Base-by-base conservation (phyloP, 1,284 basidiomycete genomes). In the Agroathelia rolfsii region DNA sequence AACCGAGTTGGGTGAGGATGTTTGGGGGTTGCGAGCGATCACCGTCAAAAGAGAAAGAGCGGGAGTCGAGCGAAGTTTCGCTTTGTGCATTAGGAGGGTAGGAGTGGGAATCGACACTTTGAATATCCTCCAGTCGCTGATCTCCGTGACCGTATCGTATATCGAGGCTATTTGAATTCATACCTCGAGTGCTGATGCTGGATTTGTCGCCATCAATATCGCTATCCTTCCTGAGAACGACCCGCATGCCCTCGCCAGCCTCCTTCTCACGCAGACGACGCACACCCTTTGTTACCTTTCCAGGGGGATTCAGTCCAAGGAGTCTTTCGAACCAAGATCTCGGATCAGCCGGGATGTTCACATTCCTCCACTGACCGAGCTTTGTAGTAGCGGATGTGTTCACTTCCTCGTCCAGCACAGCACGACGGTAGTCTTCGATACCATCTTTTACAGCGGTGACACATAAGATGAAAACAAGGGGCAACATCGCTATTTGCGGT, bases 381-480 rank as follows among this genome's bases (percentile, higher is more conserved):
- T 84, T 81, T 0, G 88, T 93, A 10, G 80, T 77, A 6, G 88
- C 83, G 0, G 85, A 88, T 34, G 78, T 90, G 61, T 94, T 94
- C 45, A 94, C 88, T 50, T 92, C 76, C 44, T 95, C 86, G 52
- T 97, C 93, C 28, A 94, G 68, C 3, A 61, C 53, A 4, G 85
- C 83, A 39, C 93, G 75, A 14, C 93, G 77, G 54, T 89, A 93
- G 58, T 97, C 93, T 61, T 97, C 94, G 35, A 96, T 65, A 8
- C 79, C 89, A 53, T 97, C 93, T 57, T 96, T 97, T 61, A 95
- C 76, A 7, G 83, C 92, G 5, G 94, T 96, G 40, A 95, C 83
- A 19, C 65, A 55, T 27, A 97, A 58, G 44, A 97, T 95, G 54
- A 92, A 86, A 12, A 88, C 62, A 12, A 97, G 69, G 0, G 93